Evolutionary conservation across 768 basidiomycete genomes (phyloP), one percentile per base, ranked within the genome.

Genomic region (Butyriboletus loyo): DNA sequence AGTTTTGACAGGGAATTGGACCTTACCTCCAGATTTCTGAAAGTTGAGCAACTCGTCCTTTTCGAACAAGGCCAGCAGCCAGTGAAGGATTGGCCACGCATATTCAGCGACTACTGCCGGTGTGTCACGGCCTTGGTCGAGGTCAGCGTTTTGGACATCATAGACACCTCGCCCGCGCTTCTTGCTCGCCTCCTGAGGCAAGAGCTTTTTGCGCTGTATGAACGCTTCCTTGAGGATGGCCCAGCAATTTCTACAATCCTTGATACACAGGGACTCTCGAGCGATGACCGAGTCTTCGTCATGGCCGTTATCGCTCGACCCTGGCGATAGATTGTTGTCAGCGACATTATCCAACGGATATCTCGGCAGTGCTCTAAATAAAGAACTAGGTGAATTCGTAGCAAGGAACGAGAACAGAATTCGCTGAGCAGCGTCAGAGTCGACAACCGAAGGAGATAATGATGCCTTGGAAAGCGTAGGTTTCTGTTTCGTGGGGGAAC

Each of bases 11-110:
- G 22, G 13, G 38, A 24, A 30, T 46, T 35, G 49, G 35, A 34
- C 11, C 43, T 45, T 55, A 54, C 55, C 62, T 46, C 73, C 73
- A 52, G 68, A 66, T 15, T 58, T 56, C 38, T 63, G 62, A 51
- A 71, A 68, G 9, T 62, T 60, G 44, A 68, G 53, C 10, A 59
- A 55, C 58, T 89, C 83, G 54, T 90, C 87, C 56, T 77, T 79
- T 62, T 92, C 87, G 57, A 89, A 88, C 19, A 90, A 58, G 21
- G 70, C 64, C 11, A 92, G 49, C 0, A 90, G 57, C 85, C 86
- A 90, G 21, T 82, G 79, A n/a, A 92, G 74, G 37, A 85, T 64
- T 28, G 80, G 76, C 89, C 89, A 92, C 5, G 87, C 82, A 54
- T 84, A 72, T 42, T 80, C 76, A 22, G 80, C 81, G 22, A 90